Conservation (phyloP, 306 rosid genomes). For the Sphenostylis stenocarpa region DNA sequence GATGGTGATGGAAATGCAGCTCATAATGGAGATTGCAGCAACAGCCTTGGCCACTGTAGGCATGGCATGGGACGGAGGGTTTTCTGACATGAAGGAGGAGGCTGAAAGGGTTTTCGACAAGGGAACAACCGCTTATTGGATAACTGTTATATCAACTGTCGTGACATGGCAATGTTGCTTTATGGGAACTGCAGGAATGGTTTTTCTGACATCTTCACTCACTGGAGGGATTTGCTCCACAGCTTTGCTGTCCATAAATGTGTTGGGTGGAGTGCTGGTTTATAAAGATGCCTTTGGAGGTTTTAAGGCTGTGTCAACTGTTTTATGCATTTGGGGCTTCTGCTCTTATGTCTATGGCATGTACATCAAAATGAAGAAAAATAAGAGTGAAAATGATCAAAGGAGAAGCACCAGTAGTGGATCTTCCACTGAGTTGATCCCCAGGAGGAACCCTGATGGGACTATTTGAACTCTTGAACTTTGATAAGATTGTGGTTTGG, state of each 20-base stretch:
- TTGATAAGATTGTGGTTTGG: background rate
- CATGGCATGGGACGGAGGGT: constrained; percentile 51
- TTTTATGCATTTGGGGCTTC: constrained; percentile 64
- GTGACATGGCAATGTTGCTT: constrained; percentile 77
- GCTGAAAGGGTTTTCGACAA: constrained; percentile 43
- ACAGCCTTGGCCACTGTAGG: constrained; percentile 49
- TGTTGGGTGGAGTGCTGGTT: constrained; percentile 61
- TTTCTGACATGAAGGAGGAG: constrained; percentile 52
- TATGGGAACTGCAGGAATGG: constrained; percentile 86
- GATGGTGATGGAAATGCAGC: constrained; percentile 78
- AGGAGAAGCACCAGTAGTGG: background rate
- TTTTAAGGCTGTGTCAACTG: constrained; percentile 54
- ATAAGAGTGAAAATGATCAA: background rate
- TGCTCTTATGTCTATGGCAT: constrained; percentile 71
- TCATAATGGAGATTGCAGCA: constrained; percentile 66
- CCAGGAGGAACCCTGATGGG: background rate
- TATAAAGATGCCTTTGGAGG: constrained; percentile 58
- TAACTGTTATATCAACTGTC: constrained; percentile 37
- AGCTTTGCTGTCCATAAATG: constrained; percentile 67
- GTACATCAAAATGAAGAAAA: constrained; percentile 34
- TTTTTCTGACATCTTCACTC: constrained; percentile 64
- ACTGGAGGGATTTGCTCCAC: constrained; percentile 75
- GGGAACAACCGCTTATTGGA: constrained; percentile 49
- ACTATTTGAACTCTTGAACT: background rate
- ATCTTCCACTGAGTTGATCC: constrained; percentile 33